phyloP scores from a whole-genome alignment of 495 filamentous ascomycete genomes.

The Aspergillus nidulans region DNA sequence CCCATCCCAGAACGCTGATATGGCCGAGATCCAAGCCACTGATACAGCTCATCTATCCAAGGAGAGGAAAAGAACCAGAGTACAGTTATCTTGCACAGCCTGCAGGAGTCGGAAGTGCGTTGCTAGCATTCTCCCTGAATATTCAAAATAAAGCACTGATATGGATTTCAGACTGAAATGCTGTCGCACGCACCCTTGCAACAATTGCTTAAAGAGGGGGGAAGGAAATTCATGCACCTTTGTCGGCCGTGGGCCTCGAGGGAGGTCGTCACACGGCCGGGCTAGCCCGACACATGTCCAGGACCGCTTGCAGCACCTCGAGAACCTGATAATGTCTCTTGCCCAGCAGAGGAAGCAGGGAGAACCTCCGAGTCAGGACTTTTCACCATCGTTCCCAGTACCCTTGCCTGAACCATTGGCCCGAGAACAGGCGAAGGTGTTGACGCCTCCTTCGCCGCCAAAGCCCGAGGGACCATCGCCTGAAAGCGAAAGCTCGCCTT shows the following conservation, averaged over 20 bases:
- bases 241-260: conserved; percentile 34
- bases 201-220: conserved; percentile 45
- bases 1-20: not conserved
- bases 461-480: not conserved
- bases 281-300: conserved; percentile 39
- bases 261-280: conserved; percentile 27
- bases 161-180: conserved; percentile 44
- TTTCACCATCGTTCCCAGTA: not conserved
- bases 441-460: not conserved
- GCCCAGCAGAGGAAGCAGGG: conserved; percentile 33
- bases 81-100: conserved; percentile 51
- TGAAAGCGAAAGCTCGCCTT: not conserved
- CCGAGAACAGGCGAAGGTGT: not conserved
- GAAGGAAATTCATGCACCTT: conserved; percentile 41
- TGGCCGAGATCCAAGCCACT: conserved; percentile 8
- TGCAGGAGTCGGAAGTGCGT: conserved; percentile 48
- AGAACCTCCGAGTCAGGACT: conserved; percentile 1
- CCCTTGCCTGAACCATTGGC: not conserved
- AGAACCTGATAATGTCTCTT: conserved; percentile 47
- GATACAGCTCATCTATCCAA: not conserved
- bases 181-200: conserved; percentile 47
- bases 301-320: conserved; percentile 47
- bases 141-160: not conserved
- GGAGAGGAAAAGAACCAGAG: conserved; percentile 46
- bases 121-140: not conserved